Evolutionary conservation across 78 protist species (phyloP).

Genomic region (Acrasis kona): DNA sequence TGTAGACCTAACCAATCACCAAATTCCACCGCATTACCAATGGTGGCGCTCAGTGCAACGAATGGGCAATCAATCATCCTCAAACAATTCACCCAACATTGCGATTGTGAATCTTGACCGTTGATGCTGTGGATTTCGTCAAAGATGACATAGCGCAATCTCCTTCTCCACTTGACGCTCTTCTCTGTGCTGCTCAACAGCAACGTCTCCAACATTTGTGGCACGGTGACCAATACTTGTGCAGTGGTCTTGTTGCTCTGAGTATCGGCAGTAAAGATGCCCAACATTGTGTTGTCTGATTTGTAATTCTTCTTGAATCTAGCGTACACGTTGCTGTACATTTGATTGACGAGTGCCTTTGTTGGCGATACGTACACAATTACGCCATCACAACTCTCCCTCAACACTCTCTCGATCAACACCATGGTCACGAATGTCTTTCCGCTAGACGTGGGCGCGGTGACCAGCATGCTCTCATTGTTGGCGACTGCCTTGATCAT

Average conservation of each 20-base stretch:
- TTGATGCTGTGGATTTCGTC: conserved; percentile 81
- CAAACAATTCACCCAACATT: conserved; percentile 63
- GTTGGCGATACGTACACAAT: conserved; percentile 80
- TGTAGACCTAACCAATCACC: conserved; percentile 55
- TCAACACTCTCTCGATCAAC: conserved; percentile 49
- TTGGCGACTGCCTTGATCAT: conserved; percentile 64
- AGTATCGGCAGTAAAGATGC: conserved; percentile 21
- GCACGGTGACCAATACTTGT: conserved; percentile 39
- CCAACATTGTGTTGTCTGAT: conserved; percentile 9
- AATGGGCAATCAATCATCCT: conserved; percentile 46
- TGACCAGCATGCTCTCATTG: conserved; percentile 43
- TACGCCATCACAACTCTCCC: conserved; percentile 15
- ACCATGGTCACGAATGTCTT: conserved; percentile 78
- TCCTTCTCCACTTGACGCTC: conserved; percentile 23
- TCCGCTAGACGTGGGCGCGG: conserved; percentile 80
- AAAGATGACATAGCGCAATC: conserved; percentile 57
- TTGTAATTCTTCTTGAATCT: conserved; percentile 10
- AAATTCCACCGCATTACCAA: conserved; percentile 59
- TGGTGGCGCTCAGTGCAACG: conserved; percentile 84
- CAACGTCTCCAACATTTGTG: conserved; percentile 23
- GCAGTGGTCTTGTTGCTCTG: not conserved
- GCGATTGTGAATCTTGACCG: conserved; percentile 20
- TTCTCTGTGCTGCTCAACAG: not conserved
- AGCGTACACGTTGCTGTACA: conserved; percentile 25
- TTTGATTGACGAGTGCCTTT: conserved; percentile 74